Evolutionary conservation across 768 basidiomycete species (phyloP).

Genomic region (Xanthoconium stramineum): DNA sequence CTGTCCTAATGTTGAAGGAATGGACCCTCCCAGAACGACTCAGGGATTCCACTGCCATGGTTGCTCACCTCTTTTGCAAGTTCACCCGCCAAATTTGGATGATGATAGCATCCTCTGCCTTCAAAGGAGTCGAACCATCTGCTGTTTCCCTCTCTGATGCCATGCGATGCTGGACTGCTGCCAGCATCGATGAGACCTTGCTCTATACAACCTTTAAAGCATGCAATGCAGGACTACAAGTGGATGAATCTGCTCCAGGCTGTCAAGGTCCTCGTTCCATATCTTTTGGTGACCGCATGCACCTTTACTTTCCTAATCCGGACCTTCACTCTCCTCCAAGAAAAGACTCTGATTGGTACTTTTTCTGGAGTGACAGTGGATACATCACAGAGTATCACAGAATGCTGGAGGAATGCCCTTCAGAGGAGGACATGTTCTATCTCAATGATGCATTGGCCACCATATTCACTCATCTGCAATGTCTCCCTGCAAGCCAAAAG

Average conservation of each 20-base stretch:
- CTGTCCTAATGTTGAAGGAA: not conserved
- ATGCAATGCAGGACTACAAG: not conserved
- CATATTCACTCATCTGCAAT: conserved; percentile 2
- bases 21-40: not conserved
- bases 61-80: not conserved
- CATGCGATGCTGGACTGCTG: not conserved
- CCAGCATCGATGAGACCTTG: not conserved
- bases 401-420: not conserved
- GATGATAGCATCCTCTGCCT: not conserved
- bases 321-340: not conserved
- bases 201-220: not conserved
- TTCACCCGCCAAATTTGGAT: not conserved
- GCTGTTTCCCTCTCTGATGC: not conserved
- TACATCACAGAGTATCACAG: not conserved
- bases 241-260: not conserved
- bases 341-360: not conserved
- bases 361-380: not conserved
- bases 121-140: conserved; percentile 1
- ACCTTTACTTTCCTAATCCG: conserved; percentile 1
- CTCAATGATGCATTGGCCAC: not conserved
- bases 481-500: conserved; percentile 8
- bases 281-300: not conserved
- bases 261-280: not conserved
- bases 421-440: not conserved
- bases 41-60: not conserved